Base-by-base conservation (phyloP, 305 asterid genomes). In the Fraxinus nigra region DNA sequence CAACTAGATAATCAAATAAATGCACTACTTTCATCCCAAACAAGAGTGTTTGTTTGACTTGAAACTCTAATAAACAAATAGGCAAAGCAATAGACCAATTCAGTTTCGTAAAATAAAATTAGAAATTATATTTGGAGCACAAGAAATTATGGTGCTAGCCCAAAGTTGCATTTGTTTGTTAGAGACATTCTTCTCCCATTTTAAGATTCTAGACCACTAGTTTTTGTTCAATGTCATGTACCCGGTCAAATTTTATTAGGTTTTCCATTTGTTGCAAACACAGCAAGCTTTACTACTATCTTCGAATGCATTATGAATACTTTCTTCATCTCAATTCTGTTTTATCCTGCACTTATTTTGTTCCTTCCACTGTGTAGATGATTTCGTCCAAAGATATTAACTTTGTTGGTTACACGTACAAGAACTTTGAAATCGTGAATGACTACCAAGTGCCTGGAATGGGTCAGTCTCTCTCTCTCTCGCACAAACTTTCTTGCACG, bases 321-420 rank as follows among this genome's bases (percentile, higher is more conserved):
- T 75, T 74, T 81, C 75, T 28, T 75, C 34, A 30, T 69, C 20
- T 69, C 43, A 28, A 14, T 69, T 81, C 4, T 70, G 35, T 79
- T 33, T 78, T 83, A 77, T 11, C 75, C 77, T 75, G 43, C 72
- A 72, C 80, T 80, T 80, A 32, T 79, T 82, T 80, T 80, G 72
- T 51, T 78, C 38, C 22, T 69, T 77, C 79, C 75, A 37, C 40
- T 51, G 85, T 85, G 75, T 91, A 93, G 97, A 95, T 95, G 98
- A 95, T 95, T 86, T 92, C 99, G 35, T 93, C 97, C 83, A 95
- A 95, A 89, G 99, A 95, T 79, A 87, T 95, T 84, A 92, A 95
- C 90, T 95, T 95, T 88, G 97, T 95, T n/a, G 99, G 99, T 79
- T 95, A 93, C 92, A 95, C 99, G 0, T 95, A 95, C 94, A 95